Conservation (phyloP, 108 stramenopile genomes). For the Mediolabrus comicus region DNA sequence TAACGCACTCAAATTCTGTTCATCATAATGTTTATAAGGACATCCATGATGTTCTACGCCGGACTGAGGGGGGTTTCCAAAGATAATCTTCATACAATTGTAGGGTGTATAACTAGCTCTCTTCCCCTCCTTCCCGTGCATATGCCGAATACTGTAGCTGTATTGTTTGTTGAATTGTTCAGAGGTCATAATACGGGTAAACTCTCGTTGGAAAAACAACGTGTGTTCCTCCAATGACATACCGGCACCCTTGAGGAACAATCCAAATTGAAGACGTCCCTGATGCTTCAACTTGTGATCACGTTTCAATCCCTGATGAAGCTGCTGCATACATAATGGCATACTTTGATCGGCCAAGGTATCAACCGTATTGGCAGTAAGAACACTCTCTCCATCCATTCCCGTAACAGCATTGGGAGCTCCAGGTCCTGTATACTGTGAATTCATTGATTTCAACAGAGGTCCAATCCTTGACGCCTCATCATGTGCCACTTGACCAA, state of each 20-base stretch:
- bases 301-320: conserved; percentile 76
- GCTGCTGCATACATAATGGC: conserved; percentile 95
- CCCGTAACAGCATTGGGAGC: conserved; percentile 33
- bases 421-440: conserved; percentile 72
- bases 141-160: conserved; percentile 95
- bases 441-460: conserved; percentile 77
- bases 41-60: conserved; percentile 95
- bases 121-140: conserved; percentile 99
- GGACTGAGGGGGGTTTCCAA: conserved; percentile 70
- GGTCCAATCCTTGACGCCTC: conserved; percentile 69
- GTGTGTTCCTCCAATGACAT: conserved; percentile 92
- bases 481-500: conserved; percentile 39
- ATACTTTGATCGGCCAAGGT: conserved; percentile 64
- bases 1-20: conserved; percentile 62
- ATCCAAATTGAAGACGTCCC: conserved; percentile 95
- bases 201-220: conserved; percentile 90
- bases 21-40: conserved; percentile 92
- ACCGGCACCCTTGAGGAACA: conserved; percentile 97
- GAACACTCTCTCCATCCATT: conserved; percentile 20
- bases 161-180: conserved; percentile 95
- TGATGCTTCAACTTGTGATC: conserved; percentile 95
- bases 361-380: conserved; percentile 75
- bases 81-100: conserved; percentile 91
- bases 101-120: conserved; percentile 88
- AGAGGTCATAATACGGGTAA: conserved; percentile 70